Evolutionary conservation across 2,329 filamentous ascomycete species (phyloP).

Genomic region (Graphiopsis chlorocephala): DNA sequence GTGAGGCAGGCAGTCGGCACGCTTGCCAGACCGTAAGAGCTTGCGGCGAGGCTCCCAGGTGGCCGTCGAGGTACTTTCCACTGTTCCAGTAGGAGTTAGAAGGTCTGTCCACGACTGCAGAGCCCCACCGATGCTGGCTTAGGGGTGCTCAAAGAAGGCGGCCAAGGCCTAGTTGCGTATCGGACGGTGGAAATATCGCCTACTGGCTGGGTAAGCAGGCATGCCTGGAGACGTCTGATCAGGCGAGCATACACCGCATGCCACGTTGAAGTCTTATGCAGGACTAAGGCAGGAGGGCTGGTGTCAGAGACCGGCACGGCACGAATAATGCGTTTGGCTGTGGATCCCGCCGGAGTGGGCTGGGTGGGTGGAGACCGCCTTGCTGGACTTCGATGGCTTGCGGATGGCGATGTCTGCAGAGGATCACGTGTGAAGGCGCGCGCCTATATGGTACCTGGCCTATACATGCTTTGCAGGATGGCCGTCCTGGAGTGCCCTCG

Average conservation of each 20-base stretch:
- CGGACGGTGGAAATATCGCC: conserved; percentile 21
- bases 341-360: conserved; percentile 5
- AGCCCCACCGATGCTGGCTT: conserved; percentile 10
- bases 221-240: conserved; percentile 18
- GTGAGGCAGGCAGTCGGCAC: conserved; percentile 23
- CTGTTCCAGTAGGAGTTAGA: conserved; percentile 5
- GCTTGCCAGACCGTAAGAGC: conserved; percentile 3
- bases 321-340: conserved; percentile 9
- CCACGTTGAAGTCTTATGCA: conserved; percentile 28
- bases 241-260: conserved; percentile 28
- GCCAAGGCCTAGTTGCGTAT: conserved; percentile 18
- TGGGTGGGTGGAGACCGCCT: conserved; percentile 3
- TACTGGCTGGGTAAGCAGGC: conserved; percentile 21
- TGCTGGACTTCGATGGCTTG: not conserved
- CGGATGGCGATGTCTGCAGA: not conserved
- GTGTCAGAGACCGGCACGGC: conserved; percentile 25
- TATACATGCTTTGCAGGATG: not conserved
- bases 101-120: not conserved
- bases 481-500: not conserved
- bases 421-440: not conserved
- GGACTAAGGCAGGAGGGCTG: conserved; percentile 23
- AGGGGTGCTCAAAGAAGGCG: not conserved
- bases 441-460: not conserved
- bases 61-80: conserved; percentile 13
- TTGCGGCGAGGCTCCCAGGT: conserved; percentile 14